Base-by-base conservation (phyloP, 2,329 filamentous ascomycete genomes). In the Fusarium sp. region DNA sequence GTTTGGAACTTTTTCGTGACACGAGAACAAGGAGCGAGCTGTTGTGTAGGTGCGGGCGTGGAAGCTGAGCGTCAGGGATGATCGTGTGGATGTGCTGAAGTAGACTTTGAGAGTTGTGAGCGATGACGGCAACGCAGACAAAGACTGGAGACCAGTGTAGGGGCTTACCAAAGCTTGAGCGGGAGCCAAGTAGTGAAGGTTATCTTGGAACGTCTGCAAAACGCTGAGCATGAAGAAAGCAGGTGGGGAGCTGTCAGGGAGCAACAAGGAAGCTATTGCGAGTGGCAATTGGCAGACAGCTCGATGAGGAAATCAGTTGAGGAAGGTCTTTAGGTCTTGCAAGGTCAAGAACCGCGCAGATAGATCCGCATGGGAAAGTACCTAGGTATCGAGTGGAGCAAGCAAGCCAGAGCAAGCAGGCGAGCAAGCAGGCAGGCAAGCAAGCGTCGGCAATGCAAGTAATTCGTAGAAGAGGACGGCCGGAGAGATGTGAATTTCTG, bases 281-380 rank as follows among this genome's bases (percentile, higher is more conserved):
- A 63, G 39, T 60, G 65, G 64, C 67, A 68, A 65, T 54, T 48
- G 45, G 44, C 41, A 66, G 39, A 45, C 54, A 70, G 62, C 62
- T 67, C 60, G 48, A 53, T 48, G 52, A 41, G 62, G 61, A 54
- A 65, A 68, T 58, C 40, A 46, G 67, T 65, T 73, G 65, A 65
- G 56, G 54, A 54, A 68, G 67, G 57, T 67, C 27, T 30, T 13
- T 3, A 68, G 67, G 57, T 67, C 27, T 30, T 30, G 27, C 35
- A 37, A 37, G 30, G 35, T 37, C 54, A 67, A 71, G 68, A 70
- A 69, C 64, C 55, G 60, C 54, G 52, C 61, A 65, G 61, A 64
- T 65, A 62, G 71, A 65, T 72, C 68, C 62, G 71, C 67, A 71
- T 71, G 68, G 60, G 66, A 71, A 73, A 74, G n/a, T n/a, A n/a